Evolutionary conservation across 768 basidiomycete species (phyloP).

Genomic region (Amanita pseudoporphyria): DNA sequence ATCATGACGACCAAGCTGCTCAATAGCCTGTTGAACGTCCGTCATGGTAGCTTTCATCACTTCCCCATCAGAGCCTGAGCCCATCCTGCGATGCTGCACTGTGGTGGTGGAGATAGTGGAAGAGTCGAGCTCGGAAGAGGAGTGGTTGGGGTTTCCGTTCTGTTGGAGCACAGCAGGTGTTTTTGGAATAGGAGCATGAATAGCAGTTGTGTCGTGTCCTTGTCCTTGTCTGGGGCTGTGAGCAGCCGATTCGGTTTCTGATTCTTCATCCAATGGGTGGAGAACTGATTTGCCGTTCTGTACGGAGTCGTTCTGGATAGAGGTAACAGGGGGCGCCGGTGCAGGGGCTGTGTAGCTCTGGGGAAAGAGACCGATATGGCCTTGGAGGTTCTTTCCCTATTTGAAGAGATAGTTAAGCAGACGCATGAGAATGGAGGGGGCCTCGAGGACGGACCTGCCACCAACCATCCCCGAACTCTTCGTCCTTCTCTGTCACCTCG

Average conservation of each 20-base stretch:
- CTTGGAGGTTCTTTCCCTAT: slow-evolving; percentile 69
- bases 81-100: slow-evolving; percentile 12
- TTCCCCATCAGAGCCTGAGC: slow-evolving; percentile 26
- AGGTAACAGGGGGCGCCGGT: slow-evolving; percentile 22
- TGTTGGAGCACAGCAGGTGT: slow-evolving; percentile 23
- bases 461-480: slow-evolving; percentile 92
- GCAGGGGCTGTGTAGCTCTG: slow-evolving; percentile 71
- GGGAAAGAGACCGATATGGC: slow-evolving; percentile 87
- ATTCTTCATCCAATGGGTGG: slow-evolving; percentile 38
- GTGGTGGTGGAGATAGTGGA: background rate
- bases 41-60: slow-evolving; percentile 86
- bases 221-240: slow-evolving; percentile 8
- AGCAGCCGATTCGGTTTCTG: slow-evolving; percentile 27
- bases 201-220: slow-evolving; percentile 10
- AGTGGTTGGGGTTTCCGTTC: slow-evolving; percentile 16
- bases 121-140: background rate
- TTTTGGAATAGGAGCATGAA: slow-evolving; percentile 27
- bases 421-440: slow-evolving; percentile 2
- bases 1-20: slow-evolving; percentile 56
- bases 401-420: background rate
- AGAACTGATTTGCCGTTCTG: slow-evolving; percentile 18
- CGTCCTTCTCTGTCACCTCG: slow-evolving; percentile 88
- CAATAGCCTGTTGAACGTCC: slow-evolving; percentile 85
- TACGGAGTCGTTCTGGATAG: slow-evolving; percentile 10
- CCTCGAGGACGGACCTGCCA: slow-evolving; percentile 45